A percentile compares a stretch with the other conserved stretches of the same genome.
Conservation (phyloP, 164 flowering plant species). For the Aristolochia californica region DNA sequence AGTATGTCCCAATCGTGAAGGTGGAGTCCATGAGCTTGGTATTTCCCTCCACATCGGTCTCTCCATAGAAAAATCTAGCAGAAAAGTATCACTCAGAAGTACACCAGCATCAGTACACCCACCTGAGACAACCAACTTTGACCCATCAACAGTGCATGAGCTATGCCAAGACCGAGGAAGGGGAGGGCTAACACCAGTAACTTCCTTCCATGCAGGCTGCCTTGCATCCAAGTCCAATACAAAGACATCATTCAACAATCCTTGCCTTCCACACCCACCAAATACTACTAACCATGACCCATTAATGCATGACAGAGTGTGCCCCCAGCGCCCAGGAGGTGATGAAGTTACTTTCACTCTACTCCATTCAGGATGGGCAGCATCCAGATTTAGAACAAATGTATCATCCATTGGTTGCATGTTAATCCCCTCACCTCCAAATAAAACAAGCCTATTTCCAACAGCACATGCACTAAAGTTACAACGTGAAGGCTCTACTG, state of each 20-base stretch:
- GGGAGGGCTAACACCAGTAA: slow-evolving; percentile 59
- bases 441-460: slow-evolving; percentile 70
- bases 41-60: slow-evolving; percentile 76
- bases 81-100: slow-evolving; percentile 62
- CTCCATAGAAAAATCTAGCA: slow-evolving; percentile 59
- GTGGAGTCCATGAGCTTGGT: slow-evolving; percentile 62
- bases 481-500: slow-evolving; percentile 80
- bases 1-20: slow-evolving; percentile 75
- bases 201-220: slow-evolving; percentile 82
- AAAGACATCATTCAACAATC: slow-evolving; percentile 77
- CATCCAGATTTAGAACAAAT: slow-evolving; percentile 72
- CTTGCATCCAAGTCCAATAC: slow-evolving; percentile 80
- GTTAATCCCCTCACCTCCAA: slow-evolving; percentile 85
- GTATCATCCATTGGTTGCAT: slow-evolving; percentile 96
- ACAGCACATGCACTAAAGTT: slow-evolving; percentile 87
- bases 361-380: slow-evolving; percentile 61
- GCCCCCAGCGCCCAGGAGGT: slow-evolving; percentile 95
- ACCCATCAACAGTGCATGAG: slow-evolving; percentile 76
- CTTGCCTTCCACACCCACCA: slow-evolving; percentile 81
- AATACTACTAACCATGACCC: slow-evolving; percentile 79
- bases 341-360: slow-evolving; percentile 59
- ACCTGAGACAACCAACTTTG: slow-evolving; percentile 75
- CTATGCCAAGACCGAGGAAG: slow-evolving; percentile 91
- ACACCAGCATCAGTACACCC: slow-evolving; percentile 87
- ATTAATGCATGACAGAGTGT: slow-evolving; percentile 66